Base-by-base conservation (phyloP, 768 basidiomycete genomes). In the Russula lepida region DNA sequence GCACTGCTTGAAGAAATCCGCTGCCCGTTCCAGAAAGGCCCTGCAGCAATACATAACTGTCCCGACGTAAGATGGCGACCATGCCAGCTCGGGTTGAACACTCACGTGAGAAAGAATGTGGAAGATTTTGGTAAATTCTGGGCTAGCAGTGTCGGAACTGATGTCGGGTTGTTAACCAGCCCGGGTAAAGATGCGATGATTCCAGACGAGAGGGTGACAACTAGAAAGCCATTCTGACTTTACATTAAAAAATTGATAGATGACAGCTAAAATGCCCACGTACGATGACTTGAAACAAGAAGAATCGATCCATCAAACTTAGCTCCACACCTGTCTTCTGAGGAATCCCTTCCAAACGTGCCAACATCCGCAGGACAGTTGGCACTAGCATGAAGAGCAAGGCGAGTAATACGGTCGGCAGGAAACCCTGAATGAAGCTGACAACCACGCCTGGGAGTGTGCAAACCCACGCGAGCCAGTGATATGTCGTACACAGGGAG, bases 271-370 rank as follows among this genome's bases (percentile, higher is more conserved):
- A 3, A 37, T 19, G 28, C 28, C 46, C 21, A 54, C 91, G 66
- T 73, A 95, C 92, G 59, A 95, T 75, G 56, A 94, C 89, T 75
- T 89, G 88, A 80, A 97, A 97, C 64, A 92, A 76, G 76, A 95
- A 95, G 75, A 81, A 98, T 19, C 97, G 79, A 1, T 84, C 84
- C 94, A 98, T 97, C 69, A 99, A 73, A 56, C 87, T 89, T 3
- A 95, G 79, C 68, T 99, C 95, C 44, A 98, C 74, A 0, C 85
- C 87, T 0, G 87, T 89, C 37, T 80, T 79, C 65, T 89, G 86
- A 0, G 95, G 94, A n/a, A 92, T 91, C 21, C 95, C 95, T 73
- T 98, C 92, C 58, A 97, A 87, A n/a, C 82, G 77, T 9, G 85
- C 90, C 28, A 98, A 76, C 33, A 91, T 74, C 37, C 95, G 80